Evolutionary conservation across 2,329 filamentous ascomycete genomes (phyloP), one percentile per base, ranked within the genome.

Genomic region (Furcasterigmium furcatum): DNA sequence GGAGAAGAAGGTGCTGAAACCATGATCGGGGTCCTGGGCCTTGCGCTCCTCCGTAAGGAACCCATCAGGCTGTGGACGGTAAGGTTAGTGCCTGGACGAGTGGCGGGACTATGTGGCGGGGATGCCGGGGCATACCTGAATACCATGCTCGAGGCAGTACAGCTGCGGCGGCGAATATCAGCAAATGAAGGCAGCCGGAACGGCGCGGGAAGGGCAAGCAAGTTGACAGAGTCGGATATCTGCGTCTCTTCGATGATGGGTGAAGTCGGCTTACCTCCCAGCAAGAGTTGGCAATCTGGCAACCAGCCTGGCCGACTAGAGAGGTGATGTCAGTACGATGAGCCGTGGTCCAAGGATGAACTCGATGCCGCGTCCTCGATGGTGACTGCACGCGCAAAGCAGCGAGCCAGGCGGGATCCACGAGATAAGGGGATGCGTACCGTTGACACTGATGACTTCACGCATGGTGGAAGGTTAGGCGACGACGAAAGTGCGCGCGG

Each of bases 1-100:
- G 59, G 92, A 96, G 83, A 99, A 99, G 84, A 99, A 99, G 64
- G 94, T 99, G 81, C 91, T 96, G 84, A 99, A 99, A 58, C 94
- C 94, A 67, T 96, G 88, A 71, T 97, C 94, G 55, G 91, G 88
- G 55, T 95, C 88, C 66, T 85, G 84, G 61, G 82, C 84, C 82
- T 97, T 96, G 75, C 91, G 91, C 82, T 97, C 92, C 68, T 96
- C 92, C 57, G 91, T 97, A 72, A 99, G 85, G 79, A 88, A 97
- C 71, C 94, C 94, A 84, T 99, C 94, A 61, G 94, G 92, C 92
- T 99, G 68, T 54, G 10, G 21, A 25, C 21, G n/a, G 34, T 13
- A 18, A 19, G 4, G 34, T 18, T 36, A n/a, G n/a, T n/a, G n/a
- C n/a, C n/a, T n/a, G n/a, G n/a, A n/a, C n/a, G n/a, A n/a, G n/a